Base-by-base conservation (phyloP, 106 monocot species). In the Acorus calamus region DNA sequence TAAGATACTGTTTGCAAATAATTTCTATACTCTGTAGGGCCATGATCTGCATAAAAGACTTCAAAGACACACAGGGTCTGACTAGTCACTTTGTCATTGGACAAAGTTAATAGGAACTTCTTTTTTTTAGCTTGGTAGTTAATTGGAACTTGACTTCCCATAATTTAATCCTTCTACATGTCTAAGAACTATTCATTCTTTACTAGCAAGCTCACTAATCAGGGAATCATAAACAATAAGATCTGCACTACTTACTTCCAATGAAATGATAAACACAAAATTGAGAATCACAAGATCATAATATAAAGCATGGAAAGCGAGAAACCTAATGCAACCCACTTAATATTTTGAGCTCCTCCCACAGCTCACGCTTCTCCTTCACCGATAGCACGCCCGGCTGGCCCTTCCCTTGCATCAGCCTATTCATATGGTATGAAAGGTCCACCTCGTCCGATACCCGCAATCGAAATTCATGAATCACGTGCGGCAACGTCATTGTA, bases 311-410 rank as follows among this genome's bases (percentile, higher is more conserved):
- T 28, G 0, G 1, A 28, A 28, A 28, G 28, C 1, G 28, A 64
- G 47, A 6, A 46, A 11, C 51, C 52, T 7, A 46, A 44, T 51
- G 53, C 13, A 46, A 14, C 84, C 67, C 77, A 96, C 96, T 96
- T 74, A 91, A 56, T 69, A 85, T 65, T 74, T 91, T 91, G 57
- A 96, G 82, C 64, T 51, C 69, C 42, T 96, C 84, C 96, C 96
- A 96, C 13, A 91, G 53, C 51, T 91, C 80, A 47, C 76, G 52
- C 69, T 91, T 90, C 67, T 91, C 91, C 52, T 76, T 74, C 2
- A 62, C 2, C 0, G 80, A 66, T 5, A 82, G 75, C 65, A 49
- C 14, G 8, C 52, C 63, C 3, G 72, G 13, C 12, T 89, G 74
- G 5, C 79, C 84, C 76, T 83, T 98, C 62, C 83, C 76, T 65